A percentile compares a stretch with the other conserved stretches of the same genome.
Conservation (phyloP, 768 basidiomycete genomes). For the Hericium rajendrae region DNA sequence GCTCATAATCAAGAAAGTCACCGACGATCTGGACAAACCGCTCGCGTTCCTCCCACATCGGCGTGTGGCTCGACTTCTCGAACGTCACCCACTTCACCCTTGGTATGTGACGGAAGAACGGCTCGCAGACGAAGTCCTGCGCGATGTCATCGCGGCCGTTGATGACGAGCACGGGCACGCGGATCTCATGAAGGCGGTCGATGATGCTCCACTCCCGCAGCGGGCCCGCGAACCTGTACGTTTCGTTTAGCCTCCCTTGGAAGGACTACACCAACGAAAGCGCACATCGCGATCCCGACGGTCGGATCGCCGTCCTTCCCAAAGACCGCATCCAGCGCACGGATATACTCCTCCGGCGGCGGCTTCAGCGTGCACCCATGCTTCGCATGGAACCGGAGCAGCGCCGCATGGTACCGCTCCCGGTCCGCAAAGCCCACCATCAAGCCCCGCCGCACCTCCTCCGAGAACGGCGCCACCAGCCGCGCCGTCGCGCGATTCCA, state of each 20-base stretch:
- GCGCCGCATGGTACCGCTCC: not conserved
- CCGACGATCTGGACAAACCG: conserved; percentile 28
- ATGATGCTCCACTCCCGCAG: conserved; percentile 39
- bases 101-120: conserved; percentile 29
- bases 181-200: conserved; percentile 32
- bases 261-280: not conserved
- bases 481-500: conserved; percentile 6
- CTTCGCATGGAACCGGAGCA: not conserved
- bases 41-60: conserved; percentile 34
- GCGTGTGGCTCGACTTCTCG: conserved; percentile 34
- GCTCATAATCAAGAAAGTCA: conserved; percentile 20
- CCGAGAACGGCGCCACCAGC: not conserved
- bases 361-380: not conserved
- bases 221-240: conserved; percentile 25
- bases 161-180: conserved; percentile 24
- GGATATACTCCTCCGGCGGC: not conserved
- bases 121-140: conserved; percentile 28
- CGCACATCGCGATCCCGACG: not conserved
- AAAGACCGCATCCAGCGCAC: not conserved
- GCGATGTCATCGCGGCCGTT: conserved; percentile 34
- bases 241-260: not conserved
- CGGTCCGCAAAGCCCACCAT: not conserved
- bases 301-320: not conserved
- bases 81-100: conserved; percentile 37
- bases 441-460: not conserved